Percentiles rank a stretch among this genome's conserved stretches.
phyloP scores from a whole-genome alignment of 345 rosid genomes.

The Streptanthus diversifolius region DNA sequence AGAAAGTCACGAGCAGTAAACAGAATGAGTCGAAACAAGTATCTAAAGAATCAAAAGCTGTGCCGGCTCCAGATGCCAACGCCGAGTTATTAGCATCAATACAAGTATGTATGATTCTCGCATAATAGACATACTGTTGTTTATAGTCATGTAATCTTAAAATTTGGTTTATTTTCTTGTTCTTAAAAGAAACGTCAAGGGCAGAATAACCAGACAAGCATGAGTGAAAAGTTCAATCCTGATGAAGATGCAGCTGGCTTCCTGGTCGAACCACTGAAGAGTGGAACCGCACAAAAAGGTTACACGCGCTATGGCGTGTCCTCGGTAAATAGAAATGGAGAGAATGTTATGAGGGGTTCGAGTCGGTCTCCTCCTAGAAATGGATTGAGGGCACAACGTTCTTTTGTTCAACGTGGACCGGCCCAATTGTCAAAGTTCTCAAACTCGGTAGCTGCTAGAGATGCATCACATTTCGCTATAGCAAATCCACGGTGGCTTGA shows the following conservation, averaged over 20 bases:
- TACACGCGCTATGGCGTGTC: constrained; percentile 33
- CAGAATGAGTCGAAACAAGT: constrained; percentile 38
- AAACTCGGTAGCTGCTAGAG: constrained; percentile 78
- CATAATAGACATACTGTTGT: background rate
- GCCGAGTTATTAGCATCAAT: constrained; percentile 44
- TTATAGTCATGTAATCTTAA: background rate
- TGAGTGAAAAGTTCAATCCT: constrained; percentile 32
- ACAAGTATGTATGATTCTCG: constrained; percentile 37
- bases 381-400: constrained; percentile 48
- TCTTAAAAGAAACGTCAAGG: constrained; percentile 48
- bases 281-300: constrained; percentile 27
- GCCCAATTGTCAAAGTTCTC: constrained; percentile 64
- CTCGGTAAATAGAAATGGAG: constrained; percentile 35
- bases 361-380: constrained; percentile 32
- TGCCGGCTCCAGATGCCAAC: constrained; percentile 47
- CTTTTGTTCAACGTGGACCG: constrained; percentile 44
- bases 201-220: constrained; percentile 38
- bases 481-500: constrained; percentile 41
- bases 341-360: constrained; percentile 29
- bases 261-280: constrained; percentile 40
- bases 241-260: constrained; percentile 42
- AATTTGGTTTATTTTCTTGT: background rate
- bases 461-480: constrained; percentile 47
- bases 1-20: constrained; percentile 41
- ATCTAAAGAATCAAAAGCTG: constrained; percentile 44